These are phyloP conservation scores for Polychytrium aggregatum DNA, from an alignment of 192 early-diverging fungal species.

Conservation along the genomic window DNA sequence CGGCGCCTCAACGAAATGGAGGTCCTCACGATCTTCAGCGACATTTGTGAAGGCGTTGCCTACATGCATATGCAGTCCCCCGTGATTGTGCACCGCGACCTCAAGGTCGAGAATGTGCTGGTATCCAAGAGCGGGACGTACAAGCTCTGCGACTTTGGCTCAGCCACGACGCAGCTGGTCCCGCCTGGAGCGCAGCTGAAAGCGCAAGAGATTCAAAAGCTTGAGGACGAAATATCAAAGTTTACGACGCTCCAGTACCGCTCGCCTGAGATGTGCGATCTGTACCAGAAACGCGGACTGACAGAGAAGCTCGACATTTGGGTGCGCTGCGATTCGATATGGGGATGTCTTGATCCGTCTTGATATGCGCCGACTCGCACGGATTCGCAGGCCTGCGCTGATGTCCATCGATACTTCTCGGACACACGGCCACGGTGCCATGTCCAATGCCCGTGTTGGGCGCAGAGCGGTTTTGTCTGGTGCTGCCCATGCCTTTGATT, in stretches of 20 bases:
- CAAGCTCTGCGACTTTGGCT: slow-evolving; percentile 97
- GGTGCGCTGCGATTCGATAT: slow-evolving; percentile 10
- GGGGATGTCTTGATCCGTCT: neutral
- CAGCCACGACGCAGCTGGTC: slow-evolving; percentile 51
- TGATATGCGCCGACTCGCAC: neutral
- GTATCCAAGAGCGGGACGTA: slow-evolving; percentile 48
- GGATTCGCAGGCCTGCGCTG: neutral
- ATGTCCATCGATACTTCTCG: too few relatives aligned
- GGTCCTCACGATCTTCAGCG: slow-evolving; percentile 78
- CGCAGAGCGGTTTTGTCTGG: neutral
- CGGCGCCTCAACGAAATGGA: slow-evolving; percentile 68
- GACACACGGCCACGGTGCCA: too few relatives aligned
- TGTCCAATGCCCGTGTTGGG: too few relatives aligned
- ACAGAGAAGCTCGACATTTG: slow-evolving; percentile 72
- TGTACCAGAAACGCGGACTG: slow-evolving; percentile 72
- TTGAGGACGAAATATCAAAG: slow-evolving; percentile 81
- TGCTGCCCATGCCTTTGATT: neutral
- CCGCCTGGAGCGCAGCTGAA: slow-evolving; percentile 42
- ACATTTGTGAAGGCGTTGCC: slow-evolving; percentile 79
- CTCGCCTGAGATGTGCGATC: slow-evolving; percentile 89
- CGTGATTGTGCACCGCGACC: slow-evolving; percentile 73
- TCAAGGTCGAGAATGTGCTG: slow-evolving; percentile 69
- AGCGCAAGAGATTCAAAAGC: slow-evolving; percentile 52
- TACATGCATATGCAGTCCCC: slow-evolving; percentile 78
- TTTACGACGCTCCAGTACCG: slow-evolving; percentile 92